phyloP scores from a whole-genome alignment of 2,329 filamentous ascomycete species.

The Hypoxylon rubiginosum region DNA sequence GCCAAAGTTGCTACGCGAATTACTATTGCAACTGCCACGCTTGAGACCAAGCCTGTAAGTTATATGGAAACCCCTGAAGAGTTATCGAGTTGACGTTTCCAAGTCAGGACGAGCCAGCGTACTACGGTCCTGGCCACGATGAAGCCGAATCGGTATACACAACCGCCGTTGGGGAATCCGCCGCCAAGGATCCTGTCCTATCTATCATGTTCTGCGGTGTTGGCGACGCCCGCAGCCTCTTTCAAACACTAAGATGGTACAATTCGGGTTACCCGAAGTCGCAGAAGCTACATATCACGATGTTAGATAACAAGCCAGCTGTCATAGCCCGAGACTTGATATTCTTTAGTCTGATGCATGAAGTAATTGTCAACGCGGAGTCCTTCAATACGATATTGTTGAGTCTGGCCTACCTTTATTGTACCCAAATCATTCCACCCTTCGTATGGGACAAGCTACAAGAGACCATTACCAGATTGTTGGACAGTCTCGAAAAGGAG shows the following conservation, averaged over 20 bases:
- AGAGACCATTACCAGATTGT: constrained; percentile 19
- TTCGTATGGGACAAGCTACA: constrained; percentile 33
- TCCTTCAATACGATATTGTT: constrained; percentile 4
- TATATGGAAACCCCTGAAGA: neutral
- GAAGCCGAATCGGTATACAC: constrained; percentile 31
- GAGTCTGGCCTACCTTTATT: constrained; percentile 32
- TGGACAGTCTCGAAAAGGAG: constrained; percentile 22
- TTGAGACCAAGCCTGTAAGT: constrained; percentile 33
- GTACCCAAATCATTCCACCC: constrained; percentile 32
- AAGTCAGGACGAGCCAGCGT: constrained; percentile 34
- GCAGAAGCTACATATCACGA: constrained; percentile 37
- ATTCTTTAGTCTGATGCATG: constrained; percentile 30
- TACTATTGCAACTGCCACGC: constrained; percentile 36
- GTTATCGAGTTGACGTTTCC: constrained; percentile 15
- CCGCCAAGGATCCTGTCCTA: constrained; percentile 29
- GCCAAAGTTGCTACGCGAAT: constrained; percentile 18
- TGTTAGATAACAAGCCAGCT: constrained; percentile 38
- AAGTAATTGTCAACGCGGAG: constrained; percentile 5
- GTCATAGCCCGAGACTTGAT: constrained; percentile 35
- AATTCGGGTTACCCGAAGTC: constrained; percentile 1
- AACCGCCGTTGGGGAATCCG: constrained; percentile 20
- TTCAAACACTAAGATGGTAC: constrained; percentile 29
- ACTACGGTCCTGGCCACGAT: constrained; percentile 34
- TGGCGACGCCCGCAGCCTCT: constrained; percentile 38
- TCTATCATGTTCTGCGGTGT: constrained; percentile 40